These are phyloP conservation scores for Erodium trifolium DNA, from an alignment of 441 rosid genomes.

Conservation along the genomic window DNA sequence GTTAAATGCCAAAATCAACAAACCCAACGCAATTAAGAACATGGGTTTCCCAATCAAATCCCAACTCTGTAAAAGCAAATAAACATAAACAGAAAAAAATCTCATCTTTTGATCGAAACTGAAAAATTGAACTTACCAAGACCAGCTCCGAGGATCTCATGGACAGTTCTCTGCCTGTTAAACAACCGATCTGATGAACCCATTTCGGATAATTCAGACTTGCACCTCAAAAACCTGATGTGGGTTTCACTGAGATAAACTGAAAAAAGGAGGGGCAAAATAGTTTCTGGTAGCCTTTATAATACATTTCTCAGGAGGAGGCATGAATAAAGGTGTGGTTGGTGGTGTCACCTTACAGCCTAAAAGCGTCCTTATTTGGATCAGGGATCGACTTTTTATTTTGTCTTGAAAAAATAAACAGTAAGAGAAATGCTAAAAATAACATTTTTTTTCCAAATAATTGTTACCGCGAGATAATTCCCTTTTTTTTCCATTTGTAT, in stretches of 20 bases:
- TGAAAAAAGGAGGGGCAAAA: slow-evolving; percentile 13
- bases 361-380: slow-evolving; percentile 42
- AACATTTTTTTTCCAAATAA: neutral
- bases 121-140: slow-evolving; percentile 36
- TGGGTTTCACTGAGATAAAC: slow-evolving; percentile 18
- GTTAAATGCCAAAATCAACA: neutral
- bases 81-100: neutral
- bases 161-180: slow-evolving; percentile 54
- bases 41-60: neutral
- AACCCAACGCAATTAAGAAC: neutral
- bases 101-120: neutral
- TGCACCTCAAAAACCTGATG: slow-evolving; percentile 16
- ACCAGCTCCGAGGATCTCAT: slow-evolving; percentile 78
- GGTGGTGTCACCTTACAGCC: slow-evolving; percentile 48
- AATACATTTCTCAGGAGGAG: neutral
- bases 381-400: slow-evolving; percentile 7
- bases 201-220: slow-evolving; percentile 21
- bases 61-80: neutral
- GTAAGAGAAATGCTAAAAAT: neutral
- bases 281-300: neutral
- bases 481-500: too few relatives aligned
- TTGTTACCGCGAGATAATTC: too few relatives aligned
- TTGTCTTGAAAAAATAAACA: neutral
- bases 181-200: slow-evolving; percentile 48
- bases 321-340: slow-evolving; percentile 6